Percentiles rank a stretch among this genome's conserved stretches.
phyloP scores from a whole-genome alignment of 192 early-diverging fungal species.

The Coemansia sp. region DNA sequence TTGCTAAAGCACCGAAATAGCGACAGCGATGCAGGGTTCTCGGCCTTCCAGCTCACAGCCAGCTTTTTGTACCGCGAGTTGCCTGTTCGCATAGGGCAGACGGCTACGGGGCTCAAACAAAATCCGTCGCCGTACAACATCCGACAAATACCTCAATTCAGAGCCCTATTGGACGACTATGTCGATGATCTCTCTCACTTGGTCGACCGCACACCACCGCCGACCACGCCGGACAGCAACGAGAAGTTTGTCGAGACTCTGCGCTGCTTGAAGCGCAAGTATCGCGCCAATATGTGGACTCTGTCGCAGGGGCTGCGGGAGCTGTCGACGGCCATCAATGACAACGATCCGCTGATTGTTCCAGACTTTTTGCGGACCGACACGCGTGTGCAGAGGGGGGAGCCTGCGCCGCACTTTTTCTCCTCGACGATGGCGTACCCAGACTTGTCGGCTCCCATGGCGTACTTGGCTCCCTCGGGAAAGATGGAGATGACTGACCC shows the following conservation, averaged over 20 bases:
- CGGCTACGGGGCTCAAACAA: constrained; percentile 50
- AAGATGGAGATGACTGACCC: constrained; percentile 54
- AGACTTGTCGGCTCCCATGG: constrained; percentile 42
- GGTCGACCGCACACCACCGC: constrained; percentile 28
- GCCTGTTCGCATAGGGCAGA: constrained; percentile 59
- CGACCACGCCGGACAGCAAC: constrained; percentile 29
- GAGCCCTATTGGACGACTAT: constrained; percentile 54
- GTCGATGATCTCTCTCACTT: constrained; percentile 53
- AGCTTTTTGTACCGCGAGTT: constrained; percentile 59
- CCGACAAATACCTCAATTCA: constrained; percentile 43
- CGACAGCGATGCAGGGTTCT: constrained; percentile 34
- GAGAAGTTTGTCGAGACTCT: constrained; percentile 47
- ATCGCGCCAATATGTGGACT: constrained; percentile 40
- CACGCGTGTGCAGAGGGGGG: neutral
- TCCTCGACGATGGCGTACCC: constrained; percentile 45
- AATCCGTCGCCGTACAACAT: constrained; percentile 50
- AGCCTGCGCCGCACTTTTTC: constrained; percentile 16
- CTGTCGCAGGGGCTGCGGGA: constrained; percentile 42
- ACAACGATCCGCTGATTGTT: constrained; percentile 33
- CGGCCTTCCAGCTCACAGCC: constrained; percentile 51
- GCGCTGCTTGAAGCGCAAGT: constrained; percentile 30
- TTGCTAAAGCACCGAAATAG: constrained; percentile 46
- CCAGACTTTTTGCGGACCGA: constrained; percentile 23
- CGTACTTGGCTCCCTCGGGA: constrained; percentile 46
- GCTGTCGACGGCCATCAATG: constrained; percentile 46